Evolutionary conservation across 345 rosid species (phyloP), one percentile per base, ranked within the genome.

Genomic region (Euphorbia tirucalli): DNA sequence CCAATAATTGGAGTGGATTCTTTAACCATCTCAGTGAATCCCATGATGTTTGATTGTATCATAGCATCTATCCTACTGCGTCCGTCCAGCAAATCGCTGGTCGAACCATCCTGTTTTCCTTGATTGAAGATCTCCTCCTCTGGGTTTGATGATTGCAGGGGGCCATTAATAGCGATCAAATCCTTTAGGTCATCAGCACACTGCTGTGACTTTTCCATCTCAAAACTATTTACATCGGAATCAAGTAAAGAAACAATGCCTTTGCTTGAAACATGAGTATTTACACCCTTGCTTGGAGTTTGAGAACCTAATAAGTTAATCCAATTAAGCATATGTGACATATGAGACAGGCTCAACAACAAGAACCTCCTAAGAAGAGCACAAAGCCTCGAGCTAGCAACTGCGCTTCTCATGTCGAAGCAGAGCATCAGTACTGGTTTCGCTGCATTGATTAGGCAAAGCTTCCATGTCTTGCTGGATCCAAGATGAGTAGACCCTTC

Each of bases 401-500:
- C 65, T 83, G 24, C 83, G 90, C 75, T 84, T 86, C 79, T 88
- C 83, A 78, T 74, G 87, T 64, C 86, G 85, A 73, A 91, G 93
- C 74, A 85, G 78, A 64, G 73, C 65, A 43, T 87, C 90, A 1
- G 83, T 70, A 77, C 78, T 85, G 72, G 85, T 70, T 83, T 88
- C 87, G 73, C 93, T 86, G 65, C 68, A 78, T 64, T 78, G 89
- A 69, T 87, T 85, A 72, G 87, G 90, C 68, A 87, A 75, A 61
- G 87, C 86, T 80, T 89, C 96, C 89, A 87, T 75, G 87, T 88
- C 93, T 14, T 8, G 87, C 74, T 75, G 87, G 70, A 71, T 32
- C 10, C 27, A 71, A 64, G 69, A 78, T 64, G 86, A 73, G 66
- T 73, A 81, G 62, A 65, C 68, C 75, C 83, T 77, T 82, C 89